Evolutionary conservation across 1,139 yeast genomes (phyloP), one percentile per base, ranked within the genome.

Genomic region (Kodamaea derodonti): DNA sequence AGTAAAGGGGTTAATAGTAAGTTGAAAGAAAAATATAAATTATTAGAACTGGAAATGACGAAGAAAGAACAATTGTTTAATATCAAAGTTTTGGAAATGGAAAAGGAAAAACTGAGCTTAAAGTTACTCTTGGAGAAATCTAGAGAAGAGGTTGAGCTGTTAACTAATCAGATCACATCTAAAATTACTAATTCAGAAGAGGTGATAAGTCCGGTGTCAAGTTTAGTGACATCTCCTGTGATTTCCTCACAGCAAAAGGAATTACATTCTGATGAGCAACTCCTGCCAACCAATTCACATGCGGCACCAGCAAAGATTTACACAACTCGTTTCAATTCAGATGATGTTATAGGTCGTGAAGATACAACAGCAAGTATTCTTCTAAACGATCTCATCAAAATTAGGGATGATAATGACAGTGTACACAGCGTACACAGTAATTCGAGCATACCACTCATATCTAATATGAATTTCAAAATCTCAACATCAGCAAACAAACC

Each of bases 1-100:
- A 63, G 59, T 35, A 48, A 45, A 30, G 14, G 35, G 2, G 31
- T 31, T 9, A 52, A 49, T 32, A 52, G 48, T 27, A 50, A 51
- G 34, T 33, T 53, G 4, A 45, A 40, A 33, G 55, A 47, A 20
- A 54, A 52, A 17, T 34, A 49, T 29, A 52, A 51, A 27, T 12
- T 30, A 10, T 30, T 48, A 25, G 56, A 56, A 39, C 45, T 45
- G 18, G 57, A 56, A 14, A 47, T 38, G 17, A 30, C 36, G 15
- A 40, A 42, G 24, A 46, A 14, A 12, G 28, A 25, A 14, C 28
- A 5, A 8, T 11, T 24, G 8, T 32, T 34, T 24, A 32, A 30
- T 5, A n/a, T 20, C 15, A 29, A 20, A 18, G 38, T 39, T 39
- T 47, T 35, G 13, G 38, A 31, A 14, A 24, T 32, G 14, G 32